Evolutionary conservation across 495 filamentous ascomycete species (phyloP), one percentile per base, ranked within the genome.

Genomic region (Xylaria scruposa): DNA sequence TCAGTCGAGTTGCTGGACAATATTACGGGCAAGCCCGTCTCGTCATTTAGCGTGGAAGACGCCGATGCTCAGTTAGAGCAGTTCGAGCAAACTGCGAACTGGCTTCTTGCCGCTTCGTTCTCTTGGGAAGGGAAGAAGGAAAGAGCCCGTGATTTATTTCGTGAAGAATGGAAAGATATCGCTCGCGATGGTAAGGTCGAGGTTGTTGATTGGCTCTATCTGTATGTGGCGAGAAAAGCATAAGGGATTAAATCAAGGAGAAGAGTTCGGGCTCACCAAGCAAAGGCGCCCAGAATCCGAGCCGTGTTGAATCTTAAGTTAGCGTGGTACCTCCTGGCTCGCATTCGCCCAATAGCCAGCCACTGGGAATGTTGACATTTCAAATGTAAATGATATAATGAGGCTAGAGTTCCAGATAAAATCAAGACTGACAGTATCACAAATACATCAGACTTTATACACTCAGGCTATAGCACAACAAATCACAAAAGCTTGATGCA

Each of bases 1-100:
- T 54, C 51, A 12, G 4, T 54, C 15, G 51, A 54, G 24, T 54
- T 54, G 51, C 51, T 54, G 51, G 51, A 54, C 51, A 54, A 54
- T 24, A 29, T 29, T 29, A 12, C 24, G 12, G 51, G 24, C 4
- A 54, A 29, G 13, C 51, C 51, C 4, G 29, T 29, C 51, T 54
- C 26, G 8, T 29, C 24, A 29, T 54, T 54, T 54, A 10, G 12
- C 3, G 10, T 29, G 24, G 24, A 29, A 54, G 51, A 54, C 5
- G 51, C 51, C 2, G 51, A 54, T 54, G 21, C 24, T 15, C 51
- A 54, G 24, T 54, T 54, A 4, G 51, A 54, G 24, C 15, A 54
- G 24, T 54, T 54, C 13, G 51, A 54, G 24, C 15, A 54, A 24
- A 24, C 15, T 15, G 24, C 12, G 2, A 54, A 13, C 2, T 26